Conservation (phyloP, 1,284 basidiomycete genomes). For the Athelia sp. region DNA sequence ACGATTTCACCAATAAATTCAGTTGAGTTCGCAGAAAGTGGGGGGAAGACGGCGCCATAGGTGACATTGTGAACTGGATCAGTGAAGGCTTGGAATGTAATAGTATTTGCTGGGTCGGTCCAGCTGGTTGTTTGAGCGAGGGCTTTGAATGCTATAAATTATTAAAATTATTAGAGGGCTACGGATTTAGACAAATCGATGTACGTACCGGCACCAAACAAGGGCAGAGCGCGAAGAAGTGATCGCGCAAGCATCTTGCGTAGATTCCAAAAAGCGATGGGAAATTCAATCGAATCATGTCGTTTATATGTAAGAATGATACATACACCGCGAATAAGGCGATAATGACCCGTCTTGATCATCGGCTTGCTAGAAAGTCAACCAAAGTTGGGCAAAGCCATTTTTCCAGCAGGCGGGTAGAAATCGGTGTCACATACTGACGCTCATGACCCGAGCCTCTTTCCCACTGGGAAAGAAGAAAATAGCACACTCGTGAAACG, state of each 20-base stretch:
- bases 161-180: no score
- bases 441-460: no score
- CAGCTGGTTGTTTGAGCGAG: slow-evolving; percentile 27
- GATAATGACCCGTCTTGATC: no score
- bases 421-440: no score
- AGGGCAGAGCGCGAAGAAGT: slow-evolving; percentile 6
- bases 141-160: slow-evolving; percentile 14
- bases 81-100: slow-evolving; percentile 47
- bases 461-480: no score
- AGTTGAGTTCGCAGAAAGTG: slow-evolving; percentile 26
- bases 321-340: no score
- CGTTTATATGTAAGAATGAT: no score
- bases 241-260: slow-evolving; percentile 6
- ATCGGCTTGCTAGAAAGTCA: no score
- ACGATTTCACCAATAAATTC: slow-evolving; percentile 64
- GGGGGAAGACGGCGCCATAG: slow-evolving; percentile 51
- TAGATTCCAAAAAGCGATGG: not conserved
- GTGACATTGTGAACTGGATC: slow-evolving; percentile 45
- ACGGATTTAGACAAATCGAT: not conserved
- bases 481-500: no score
- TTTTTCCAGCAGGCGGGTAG: no score
- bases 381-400: no score
- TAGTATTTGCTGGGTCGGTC: slow-evolving; percentile 48
- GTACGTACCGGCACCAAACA: not conserved
- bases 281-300: no score